phyloP scores from a whole-genome alignment of 306 rosid genomes.

The Ormosia semicastrata region DNA sequence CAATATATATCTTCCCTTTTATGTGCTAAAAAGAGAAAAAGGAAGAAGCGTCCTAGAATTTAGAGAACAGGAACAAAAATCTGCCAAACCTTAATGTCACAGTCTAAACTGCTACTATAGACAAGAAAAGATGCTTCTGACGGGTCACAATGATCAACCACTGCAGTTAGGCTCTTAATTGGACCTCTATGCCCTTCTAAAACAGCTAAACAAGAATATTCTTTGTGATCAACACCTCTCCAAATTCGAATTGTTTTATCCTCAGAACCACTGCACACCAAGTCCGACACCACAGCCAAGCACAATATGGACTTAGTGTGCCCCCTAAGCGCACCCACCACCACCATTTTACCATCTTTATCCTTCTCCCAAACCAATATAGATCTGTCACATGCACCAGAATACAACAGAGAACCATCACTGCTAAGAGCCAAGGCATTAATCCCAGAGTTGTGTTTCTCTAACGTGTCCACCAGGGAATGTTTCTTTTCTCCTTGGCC shows the following conservation, averaged over 20 bases:
- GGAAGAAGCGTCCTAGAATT: not conserved
- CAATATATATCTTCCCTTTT: not conserved
- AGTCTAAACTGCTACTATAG: conserved; percentile 84
- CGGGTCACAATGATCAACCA: conserved; percentile 27
- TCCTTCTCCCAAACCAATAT: conserved; percentile 69
- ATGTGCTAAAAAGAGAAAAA: not conserved
- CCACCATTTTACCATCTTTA: conserved; percentile 40
- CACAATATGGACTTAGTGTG: conserved; percentile 73
- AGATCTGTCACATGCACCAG: conserved; percentile 89
- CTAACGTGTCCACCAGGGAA: conserved; percentile 47
- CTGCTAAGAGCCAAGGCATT: conserved; percentile 72
- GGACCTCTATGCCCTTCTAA: conserved; percentile 83
- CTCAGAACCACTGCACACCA: conserved; percentile 87
- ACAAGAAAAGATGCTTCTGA: conserved; percentile 42
- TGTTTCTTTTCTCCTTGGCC: conserved; percentile 48
- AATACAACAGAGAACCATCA: conserved; percentile 60
- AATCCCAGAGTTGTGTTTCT: conserved; percentile 75
- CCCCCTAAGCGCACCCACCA: conserved; percentile 73
- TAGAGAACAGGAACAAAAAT: conserved; percentile 46
- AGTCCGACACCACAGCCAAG: conserved; percentile 55
- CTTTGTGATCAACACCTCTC: conserved; percentile 50
- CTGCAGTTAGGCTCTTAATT: conserved; percentile 67
- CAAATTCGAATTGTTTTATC: conserved; percentile 77
- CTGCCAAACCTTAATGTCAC: conserved; percentile 74
- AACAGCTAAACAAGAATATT: conserved; percentile 61